Evolutionary conservation across 805 yeast genomes (phyloP), one percentile per base, ranked within the genome.

Genomic region (Debaryomyces hansenii): DNA sequence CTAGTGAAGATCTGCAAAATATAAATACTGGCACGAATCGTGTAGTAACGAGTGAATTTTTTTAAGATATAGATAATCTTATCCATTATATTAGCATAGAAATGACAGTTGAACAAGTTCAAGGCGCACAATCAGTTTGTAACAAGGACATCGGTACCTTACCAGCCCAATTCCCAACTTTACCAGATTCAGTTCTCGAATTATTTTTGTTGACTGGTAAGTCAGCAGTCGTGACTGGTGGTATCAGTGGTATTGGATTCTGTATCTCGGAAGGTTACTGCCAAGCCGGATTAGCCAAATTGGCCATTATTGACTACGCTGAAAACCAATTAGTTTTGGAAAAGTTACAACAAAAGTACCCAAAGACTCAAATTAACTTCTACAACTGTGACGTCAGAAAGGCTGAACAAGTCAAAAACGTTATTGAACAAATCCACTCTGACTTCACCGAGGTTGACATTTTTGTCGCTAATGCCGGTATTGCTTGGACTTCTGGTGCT

Each of bases 381-480:
- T 58, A 59, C 56, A 56, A 59, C 47, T 66, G 71, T 51, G 76
- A 72, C 50, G 74, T 73, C 42, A 68, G 75, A 51, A 65, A 65
- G 51, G 58, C 61, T 41, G 69, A 63, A 16, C 66, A 65, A 48
- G 78, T 73, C 38, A 52, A 67, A 42, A 52, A 55, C 18, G 68
- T 70, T 20, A 61, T 73, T 31, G 57, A 54, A 37, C 41, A 53
- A 16, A 66, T 72, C 45, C 64, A 58, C 42, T 52, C 40, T 10
- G 67, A 66, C 6, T 72, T 72, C 46, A 66, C 63, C 33, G 58
- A 59, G 32, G 61, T 73, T 44, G 77, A 73, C 53, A 69, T 72
- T 24, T 73, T 73, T 47, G 74, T 72, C 39, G 78, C 78, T 50
- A 73, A 73, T 50, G 78, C 78, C 5, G 78, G 78, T 33, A 70